A percentile compares a stretch with the other conserved stretches of the same genome.
Evolutionary conservation across 176 grass and related monocot species (phyloP).

Genomic region (Oryza rufipogon): DNA sequence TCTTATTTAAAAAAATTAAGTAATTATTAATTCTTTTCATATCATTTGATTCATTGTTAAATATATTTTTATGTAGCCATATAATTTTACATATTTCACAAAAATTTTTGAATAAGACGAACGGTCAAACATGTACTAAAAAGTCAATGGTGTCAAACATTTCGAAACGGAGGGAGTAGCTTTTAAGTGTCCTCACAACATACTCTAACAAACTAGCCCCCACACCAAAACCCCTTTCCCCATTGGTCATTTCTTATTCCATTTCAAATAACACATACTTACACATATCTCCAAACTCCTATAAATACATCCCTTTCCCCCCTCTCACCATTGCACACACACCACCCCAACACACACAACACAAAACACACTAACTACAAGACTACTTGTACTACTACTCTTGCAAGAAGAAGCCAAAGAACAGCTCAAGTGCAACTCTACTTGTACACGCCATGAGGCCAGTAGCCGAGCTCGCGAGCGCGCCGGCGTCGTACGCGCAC

Average conservation of each 20-base stretch:
- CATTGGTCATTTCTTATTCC: slow-evolving; percentile 41
- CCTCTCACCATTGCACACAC: slow-evolving; percentile 27
- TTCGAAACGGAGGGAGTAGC: too few species aligned
- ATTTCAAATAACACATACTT: slow-evolving; percentile 29
- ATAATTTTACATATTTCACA: too few species aligned
- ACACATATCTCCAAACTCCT: slow-evolving; percentile 6
- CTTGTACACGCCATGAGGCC: slow-evolving; percentile 59
- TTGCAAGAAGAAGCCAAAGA: slow-evolving; percentile 8
- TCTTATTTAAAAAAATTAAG: too few species aligned
- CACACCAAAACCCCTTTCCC: slow-evolving; percentile 16
- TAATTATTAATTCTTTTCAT: too few species aligned
- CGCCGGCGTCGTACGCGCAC: slow-evolving; percentile 25
- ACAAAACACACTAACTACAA: neutral
- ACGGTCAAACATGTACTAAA: too few species aligned
- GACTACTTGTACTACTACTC: too few species aligned
- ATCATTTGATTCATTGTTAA: too few species aligned
- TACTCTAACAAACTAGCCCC: neutral
- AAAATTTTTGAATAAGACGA: too few species aligned
- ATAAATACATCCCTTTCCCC: slow-evolving; percentile 48
- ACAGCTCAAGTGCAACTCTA: neutral
- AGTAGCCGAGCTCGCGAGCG: slow-evolving; percentile 33
- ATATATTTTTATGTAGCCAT: too few species aligned
- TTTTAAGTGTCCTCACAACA: neutral
- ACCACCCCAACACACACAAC: slow-evolving; percentile 27
- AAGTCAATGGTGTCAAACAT: too few species aligned